Conservation (phyloP, 345 rosid genomes). For the Psidium guajava region DNA sequence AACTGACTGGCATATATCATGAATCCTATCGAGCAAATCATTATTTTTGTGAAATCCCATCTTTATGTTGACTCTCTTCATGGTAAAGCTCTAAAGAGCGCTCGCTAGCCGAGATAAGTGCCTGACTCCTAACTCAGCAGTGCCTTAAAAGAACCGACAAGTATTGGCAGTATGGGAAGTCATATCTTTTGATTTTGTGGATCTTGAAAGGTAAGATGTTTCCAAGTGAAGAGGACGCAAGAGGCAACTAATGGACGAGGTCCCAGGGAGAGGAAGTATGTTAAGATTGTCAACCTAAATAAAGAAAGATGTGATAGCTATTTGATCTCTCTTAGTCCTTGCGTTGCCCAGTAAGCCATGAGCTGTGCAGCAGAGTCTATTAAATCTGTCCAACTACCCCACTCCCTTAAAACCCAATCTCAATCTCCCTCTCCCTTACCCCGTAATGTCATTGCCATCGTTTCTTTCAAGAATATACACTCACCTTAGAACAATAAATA, state of each 20-base stretch:
- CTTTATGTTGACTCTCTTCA: too few species aligned
- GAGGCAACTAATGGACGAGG: not conserved
- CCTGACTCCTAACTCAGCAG: too few species aligned
- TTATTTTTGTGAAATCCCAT: too few species aligned
- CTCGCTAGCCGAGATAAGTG: too few species aligned
- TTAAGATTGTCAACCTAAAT: conserved; percentile 4
- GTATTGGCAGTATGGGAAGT: too few species aligned
- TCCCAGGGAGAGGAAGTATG: not conserved
- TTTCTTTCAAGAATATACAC: not conserved
- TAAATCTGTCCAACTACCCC: not conserved
- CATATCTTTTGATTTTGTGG: not conserved
- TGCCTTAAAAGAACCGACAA: too few species aligned
- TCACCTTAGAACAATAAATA: not conserved
- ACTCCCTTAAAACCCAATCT: not conserved
- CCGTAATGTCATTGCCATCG: not conserved
- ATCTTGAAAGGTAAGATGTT: not conserved
- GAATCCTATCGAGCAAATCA: too few species aligned
- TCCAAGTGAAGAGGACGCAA: not conserved
- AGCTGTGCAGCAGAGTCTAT: not conserved
- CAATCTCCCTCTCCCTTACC: not conserved
- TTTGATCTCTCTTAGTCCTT: not conserved
- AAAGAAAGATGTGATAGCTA: not conserved
- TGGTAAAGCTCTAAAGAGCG: too few species aligned
- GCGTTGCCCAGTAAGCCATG: not conserved
- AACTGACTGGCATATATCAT: too few species aligned